Conservation (phyloP, 495 filamentous ascomycete genomes). For the Zalerion maritima region DNA sequence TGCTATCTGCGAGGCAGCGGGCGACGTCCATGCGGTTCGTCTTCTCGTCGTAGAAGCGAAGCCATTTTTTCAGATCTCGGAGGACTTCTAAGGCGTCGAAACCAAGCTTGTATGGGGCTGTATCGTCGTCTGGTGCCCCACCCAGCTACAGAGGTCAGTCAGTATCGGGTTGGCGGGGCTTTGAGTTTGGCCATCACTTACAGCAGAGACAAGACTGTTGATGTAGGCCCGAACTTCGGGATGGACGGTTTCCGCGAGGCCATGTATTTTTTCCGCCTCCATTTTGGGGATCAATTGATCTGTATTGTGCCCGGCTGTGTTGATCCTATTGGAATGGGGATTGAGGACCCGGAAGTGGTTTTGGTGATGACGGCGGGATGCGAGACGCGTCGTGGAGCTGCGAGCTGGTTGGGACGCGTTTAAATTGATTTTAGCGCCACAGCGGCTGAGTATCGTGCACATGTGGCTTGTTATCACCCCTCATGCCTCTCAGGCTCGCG, state of each 20-base stretch:
- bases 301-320: constrained; percentile 1
- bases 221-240: constrained; percentile 83
- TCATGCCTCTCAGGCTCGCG: no score
- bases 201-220: constrained; percentile 80
- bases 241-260: constrained; percentile 48
- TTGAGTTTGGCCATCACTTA: constrained; percentile 38
- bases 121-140: constrained; percentile 68
- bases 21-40: constrained; percentile 90
- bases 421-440: no score
- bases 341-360: no score
- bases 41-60: constrained; percentile 89
- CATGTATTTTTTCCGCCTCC: constrained; percentile 37
- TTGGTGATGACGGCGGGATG: neutral
- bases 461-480: no score
- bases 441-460: no score
- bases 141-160: no score
- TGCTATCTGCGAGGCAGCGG: constrained; percentile 80
- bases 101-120: constrained; percentile 65
- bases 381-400: neutral
- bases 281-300: constrained; percentile 20
- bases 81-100: constrained; percentile 87
- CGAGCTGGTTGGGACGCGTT: no score
- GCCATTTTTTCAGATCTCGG: constrained; percentile 84
- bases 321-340: neutral
- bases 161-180: neutral